Base-by-base conservation (phyloP, 2,329 filamentous ascomycete species). In the Aspergillus caelatus region DNA sequence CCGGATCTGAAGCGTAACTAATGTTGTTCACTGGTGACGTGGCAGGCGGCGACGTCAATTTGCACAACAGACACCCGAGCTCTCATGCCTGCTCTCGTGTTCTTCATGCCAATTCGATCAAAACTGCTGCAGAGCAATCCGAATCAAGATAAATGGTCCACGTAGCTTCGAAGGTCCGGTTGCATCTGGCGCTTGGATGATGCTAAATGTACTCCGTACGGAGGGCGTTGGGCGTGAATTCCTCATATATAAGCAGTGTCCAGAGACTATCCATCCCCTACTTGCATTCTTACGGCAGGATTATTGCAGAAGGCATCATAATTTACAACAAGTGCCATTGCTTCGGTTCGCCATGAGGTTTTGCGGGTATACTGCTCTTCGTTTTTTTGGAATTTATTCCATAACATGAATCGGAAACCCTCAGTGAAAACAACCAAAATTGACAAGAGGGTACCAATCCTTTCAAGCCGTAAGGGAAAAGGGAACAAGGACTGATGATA, bases 21-120 rank as follows among this genome's bases (percentile, higher is more conserved):
- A 67, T 66, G 68, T 68, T 68, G 68, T 65, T 68, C 62, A 60
- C 39, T 64, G 61, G 69, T 77, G 74, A 77, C 74, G 74, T 77
- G 75, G 73, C 75, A 73, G 68, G 66, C 67, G 54, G 64, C 62
- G 63, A 66, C 56, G 62, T 67, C 64, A 64, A 63, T 53, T 58
- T 68, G 67, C 69, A 58, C 64, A 64, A 70, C 67, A 62, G 63
- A 64, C 62, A 62, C 64, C 57, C 58, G 65, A 61, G 65, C 66
- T 72, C 66, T 68, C 62, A 67, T 67, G 57, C 67, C 65, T 68
- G 61, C 62, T 58, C 52, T 68, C 60, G 28, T 48, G 58, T 65
- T 62, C 63, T 65, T 66, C 62, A 52, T 41, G 43, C 60, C 61
- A 56, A 68, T 68, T 62, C 65, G 69, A 70, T 63, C 58, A 67